Conservation (phyloP, 1,284 basidiomycete species). For the Fomitopsis schrenkii region DNA sequence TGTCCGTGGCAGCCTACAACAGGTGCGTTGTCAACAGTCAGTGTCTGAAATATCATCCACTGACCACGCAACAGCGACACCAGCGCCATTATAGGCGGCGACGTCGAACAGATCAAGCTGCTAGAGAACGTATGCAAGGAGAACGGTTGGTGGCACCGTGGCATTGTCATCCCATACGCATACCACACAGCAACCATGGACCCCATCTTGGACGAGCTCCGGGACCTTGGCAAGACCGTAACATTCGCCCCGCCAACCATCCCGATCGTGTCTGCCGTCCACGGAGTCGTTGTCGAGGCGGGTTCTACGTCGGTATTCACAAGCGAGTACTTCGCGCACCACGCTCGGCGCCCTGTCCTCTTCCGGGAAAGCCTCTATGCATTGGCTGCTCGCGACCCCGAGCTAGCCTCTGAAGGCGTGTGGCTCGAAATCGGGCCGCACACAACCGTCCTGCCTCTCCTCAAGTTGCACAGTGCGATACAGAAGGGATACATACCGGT, state of each 20-base stretch:
- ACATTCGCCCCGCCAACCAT: constrained; percentile 43
- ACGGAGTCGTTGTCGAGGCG: constrained; percentile 47
- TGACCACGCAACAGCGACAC: constrained; percentile 29
- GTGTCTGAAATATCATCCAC: too few species aligned
- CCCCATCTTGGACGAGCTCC: constrained; percentile 47
- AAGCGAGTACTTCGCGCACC: constrained; percentile 52
- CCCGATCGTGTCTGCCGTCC: constrained; percentile 56
- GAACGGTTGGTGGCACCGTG: constrained; percentile 33
- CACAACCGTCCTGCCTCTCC: constrained; percentile 50
- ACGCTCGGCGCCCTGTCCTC: constrained; percentile 54
- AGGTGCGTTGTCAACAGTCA: constrained; percentile 13
- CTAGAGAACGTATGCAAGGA: constrained; percentile 41
- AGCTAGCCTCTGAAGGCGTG: constrained; percentile 30
- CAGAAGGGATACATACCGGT: neutral
- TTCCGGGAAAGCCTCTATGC: constrained; percentile 48
- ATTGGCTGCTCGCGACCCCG: constrained; percentile 27
- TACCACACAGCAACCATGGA: constrained; percentile 64
- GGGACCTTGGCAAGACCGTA: constrained; percentile 32
- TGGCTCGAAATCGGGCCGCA: constrained; percentile 71
- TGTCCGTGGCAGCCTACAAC: constrained; percentile 61
- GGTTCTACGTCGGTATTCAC: constrained; percentile 48
- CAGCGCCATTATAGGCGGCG: constrained; percentile 57
- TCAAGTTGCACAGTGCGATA: constrained; percentile 22
- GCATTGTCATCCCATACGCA: constrained; percentile 54
- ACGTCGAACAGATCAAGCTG: constrained; percentile 34